A percentile compares a stretch with the other conserved stretches of the same genome.
Conservation (phyloP, 768 basidiomycete genomes). For the Tulasnella sp. region DNA sequence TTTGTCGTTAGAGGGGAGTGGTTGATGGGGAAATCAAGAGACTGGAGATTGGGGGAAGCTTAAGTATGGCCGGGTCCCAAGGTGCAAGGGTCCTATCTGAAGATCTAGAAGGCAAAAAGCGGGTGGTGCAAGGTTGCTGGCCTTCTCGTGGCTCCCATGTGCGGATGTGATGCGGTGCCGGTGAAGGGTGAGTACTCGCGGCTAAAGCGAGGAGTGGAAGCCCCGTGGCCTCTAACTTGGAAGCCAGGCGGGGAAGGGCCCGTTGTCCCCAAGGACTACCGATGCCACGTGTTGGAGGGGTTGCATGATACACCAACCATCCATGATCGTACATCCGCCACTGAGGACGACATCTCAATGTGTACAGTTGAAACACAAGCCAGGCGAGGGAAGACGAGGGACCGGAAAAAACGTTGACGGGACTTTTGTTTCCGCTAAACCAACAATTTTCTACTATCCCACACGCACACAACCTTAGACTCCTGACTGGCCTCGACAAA, state of each 20-base stretch:
- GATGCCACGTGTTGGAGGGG: not conserved
- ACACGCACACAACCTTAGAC: not conserved
- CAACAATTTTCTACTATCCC: not conserved
- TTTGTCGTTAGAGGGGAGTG: not conserved
- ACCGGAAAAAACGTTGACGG: not conserved
- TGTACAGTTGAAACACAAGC: not conserved
- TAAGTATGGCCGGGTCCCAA: not conserved
- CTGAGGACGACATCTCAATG: not conserved
- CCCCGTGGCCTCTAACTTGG: not conserved
- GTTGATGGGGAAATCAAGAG: not conserved
- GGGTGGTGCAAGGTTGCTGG: not conserved
- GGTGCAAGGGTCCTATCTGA: not conserved
- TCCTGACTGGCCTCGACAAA: not conserved
- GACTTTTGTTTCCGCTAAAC: not conserved
- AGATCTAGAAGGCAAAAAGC: not conserved
- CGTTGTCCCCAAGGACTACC: not conserved
- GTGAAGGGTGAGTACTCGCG: not conserved
- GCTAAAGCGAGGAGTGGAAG: not conserved
- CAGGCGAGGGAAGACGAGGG: not conserved
- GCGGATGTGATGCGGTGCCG: not conserved
- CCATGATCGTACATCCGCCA: not conserved
- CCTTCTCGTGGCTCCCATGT: not conserved
- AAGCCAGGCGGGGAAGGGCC: not conserved
- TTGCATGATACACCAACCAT: not conserved
- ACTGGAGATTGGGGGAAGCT: not conserved